Conservation (phyloP, 2,329 filamentous ascomycete genomes). For the Monosporascus sp. region DNA sequence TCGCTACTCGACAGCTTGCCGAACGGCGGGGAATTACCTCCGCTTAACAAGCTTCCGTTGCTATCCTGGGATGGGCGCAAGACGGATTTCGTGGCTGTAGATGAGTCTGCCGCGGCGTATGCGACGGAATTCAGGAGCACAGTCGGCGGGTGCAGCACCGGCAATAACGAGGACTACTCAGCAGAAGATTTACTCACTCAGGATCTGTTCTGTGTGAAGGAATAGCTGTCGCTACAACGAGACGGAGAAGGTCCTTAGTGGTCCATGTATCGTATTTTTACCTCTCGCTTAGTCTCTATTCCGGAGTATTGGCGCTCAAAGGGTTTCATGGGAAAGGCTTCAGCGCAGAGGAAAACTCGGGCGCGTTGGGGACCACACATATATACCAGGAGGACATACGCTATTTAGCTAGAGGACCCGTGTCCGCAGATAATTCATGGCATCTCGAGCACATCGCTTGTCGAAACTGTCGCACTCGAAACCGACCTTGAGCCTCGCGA, state of each 20-base stretch:
- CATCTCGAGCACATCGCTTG: background rate
- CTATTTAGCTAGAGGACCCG: constrained; percentile 5
- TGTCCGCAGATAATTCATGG: constrained; percentile 12
- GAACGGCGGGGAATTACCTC: constrained; percentile 36
- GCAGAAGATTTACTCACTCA: constrained; percentile 35
- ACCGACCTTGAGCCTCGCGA: constrained; percentile 33
- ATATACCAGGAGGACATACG: constrained; percentile 4
- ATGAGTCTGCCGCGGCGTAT: constrained; percentile 45
- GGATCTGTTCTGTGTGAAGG: constrained; percentile 62
- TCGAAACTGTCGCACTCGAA: constrained; percentile 1
- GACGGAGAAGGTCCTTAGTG: background rate
- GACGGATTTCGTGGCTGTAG: constrained; percentile 35
- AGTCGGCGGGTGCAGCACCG: constrained; percentile 60
- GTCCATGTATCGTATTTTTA: background rate
- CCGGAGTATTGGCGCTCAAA: constrained; percentile 4
- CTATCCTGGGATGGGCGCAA: constrained; percentile 59
- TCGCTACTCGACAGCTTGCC: constrained; percentile 47
- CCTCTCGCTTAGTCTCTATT: constrained; percentile 4
- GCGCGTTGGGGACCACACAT: background rate
- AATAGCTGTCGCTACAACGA: constrained; percentile 16
- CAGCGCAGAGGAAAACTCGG: too few relatives aligned
- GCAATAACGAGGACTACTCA: constrained; percentile 14
- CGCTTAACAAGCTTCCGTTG: constrained; percentile 47
- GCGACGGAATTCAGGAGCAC: constrained; percentile 52
- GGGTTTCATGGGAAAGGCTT: background rate